Conservation (phyloP, 2,329 filamentous ascomycete genomes). For the Alternaria infectoria region DNA sequence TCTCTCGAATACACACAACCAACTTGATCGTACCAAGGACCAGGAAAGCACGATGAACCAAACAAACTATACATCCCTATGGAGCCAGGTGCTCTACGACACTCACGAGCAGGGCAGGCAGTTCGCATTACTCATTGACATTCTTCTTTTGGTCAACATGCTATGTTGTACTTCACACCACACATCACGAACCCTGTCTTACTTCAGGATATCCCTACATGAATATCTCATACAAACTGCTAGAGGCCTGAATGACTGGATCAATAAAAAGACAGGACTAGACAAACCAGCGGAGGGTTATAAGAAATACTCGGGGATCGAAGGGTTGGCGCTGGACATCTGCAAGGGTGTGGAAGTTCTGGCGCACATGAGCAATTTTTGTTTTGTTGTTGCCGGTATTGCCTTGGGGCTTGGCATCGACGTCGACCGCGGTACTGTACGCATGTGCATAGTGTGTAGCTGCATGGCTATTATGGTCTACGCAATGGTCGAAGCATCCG, state of each 20-base stretch:
- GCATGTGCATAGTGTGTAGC: neutral
- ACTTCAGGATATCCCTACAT: neutral
- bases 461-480: neutral
- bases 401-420: neutral
- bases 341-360: neutral
- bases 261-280: neutral
- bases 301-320: neutral
- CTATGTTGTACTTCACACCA: neutral
- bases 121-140: neutral
- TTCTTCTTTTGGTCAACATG: neutral
- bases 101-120: neutral
- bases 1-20: neutral
- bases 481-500: neutral
- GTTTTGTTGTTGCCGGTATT: neutral
- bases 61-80: neutral
- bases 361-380: neutral
- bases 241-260: neutral
- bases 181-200: neutral
- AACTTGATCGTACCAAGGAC: neutral
- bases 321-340: neutral
- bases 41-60: neutral
- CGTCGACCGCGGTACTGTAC: neutral
- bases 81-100: neutral
- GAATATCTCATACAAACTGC: neutral
- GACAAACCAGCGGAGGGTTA: neutral